Percentiles rank a stretch among this genome's conserved stretches.
phyloP scores from a whole-genome alignment of 257 asterid genomes.

The Linderniella brevidens region DNA sequence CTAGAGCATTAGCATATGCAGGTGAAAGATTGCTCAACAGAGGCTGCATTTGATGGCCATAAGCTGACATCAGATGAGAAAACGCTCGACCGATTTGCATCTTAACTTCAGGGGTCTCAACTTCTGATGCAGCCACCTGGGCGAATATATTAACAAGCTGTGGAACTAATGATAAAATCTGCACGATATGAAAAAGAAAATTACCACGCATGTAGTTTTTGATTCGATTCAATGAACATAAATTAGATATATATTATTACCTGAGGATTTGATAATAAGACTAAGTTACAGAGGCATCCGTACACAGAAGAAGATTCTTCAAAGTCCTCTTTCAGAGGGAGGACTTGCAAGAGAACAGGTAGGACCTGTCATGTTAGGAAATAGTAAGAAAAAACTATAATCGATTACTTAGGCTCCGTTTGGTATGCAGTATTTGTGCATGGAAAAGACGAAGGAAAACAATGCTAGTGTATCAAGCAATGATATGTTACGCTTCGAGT shows the following conservation, averaged over 20 bases:
- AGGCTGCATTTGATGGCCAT: slow-evolving; percentile 90
- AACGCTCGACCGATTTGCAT: slow-evolving; percentile 77
- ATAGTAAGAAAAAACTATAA: slow-evolving; percentile 5
- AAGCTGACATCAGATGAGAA: slow-evolving; percentile 67
- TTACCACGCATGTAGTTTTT: slow-evolving; percentile 8
- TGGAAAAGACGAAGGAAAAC: no score
- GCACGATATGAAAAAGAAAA: slow-evolving; percentile 14
- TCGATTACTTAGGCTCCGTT: no score
- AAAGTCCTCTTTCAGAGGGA: slow-evolving; percentile 86
- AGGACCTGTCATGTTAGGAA: slow-evolving; percentile 35
- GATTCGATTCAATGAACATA: slow-evolving; percentile 6
- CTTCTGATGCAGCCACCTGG: slow-evolving; percentile 67
- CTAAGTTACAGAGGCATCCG: slow-evolving; percentile 74
- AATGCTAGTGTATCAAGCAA: no score
- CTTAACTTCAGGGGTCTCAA: slow-evolving; percentile 78
- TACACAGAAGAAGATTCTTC: slow-evolving; percentile 82
- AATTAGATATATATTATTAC: slow-evolving; percentile 19
- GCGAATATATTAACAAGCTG: slow-evolving; percentile 82
- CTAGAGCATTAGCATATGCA: slow-evolving; percentile 72
- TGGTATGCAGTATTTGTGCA: no score
- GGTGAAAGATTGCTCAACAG: slow-evolving; percentile 77
- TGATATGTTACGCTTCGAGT: no score
- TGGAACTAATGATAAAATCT: slow-evolving; percentile 68
- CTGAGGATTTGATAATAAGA: slow-evolving; percentile 80
- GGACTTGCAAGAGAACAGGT: slow-evolving; percentile 79